Evolutionary conservation across 768 basidiomycete species (phyloP).

Genomic region (Sporobolomyces pararoseus): DNA sequence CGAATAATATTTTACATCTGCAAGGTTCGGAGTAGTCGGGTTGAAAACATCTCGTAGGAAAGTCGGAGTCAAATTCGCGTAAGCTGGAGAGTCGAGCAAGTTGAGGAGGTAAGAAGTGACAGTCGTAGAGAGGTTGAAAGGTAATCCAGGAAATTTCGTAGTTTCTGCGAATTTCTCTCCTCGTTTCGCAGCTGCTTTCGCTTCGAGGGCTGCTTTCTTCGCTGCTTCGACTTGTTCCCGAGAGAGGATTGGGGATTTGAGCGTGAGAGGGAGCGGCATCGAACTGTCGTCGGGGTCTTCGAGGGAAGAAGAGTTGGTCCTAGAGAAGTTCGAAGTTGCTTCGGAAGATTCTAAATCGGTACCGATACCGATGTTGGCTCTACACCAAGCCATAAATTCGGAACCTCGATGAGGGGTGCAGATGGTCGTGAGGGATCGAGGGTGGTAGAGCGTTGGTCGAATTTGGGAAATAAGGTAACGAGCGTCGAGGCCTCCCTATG

Average conservation of each 20-base stretch:
- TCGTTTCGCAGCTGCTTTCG: conserved; percentile 23
- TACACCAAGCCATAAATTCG: conserved; percentile 99
- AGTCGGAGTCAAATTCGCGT: conserved; percentile 81
- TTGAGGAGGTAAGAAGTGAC: conserved; percentile 83
- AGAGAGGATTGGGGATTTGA: conserved; percentile 53
- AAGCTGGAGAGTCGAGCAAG: conserved; percentile 91
- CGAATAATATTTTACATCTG: conserved; percentile 82
- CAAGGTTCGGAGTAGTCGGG: conserved; percentile 71
- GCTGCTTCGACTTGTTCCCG: conserved; percentile 41
- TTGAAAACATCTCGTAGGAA: conserved; percentile 77
- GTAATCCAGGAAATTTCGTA: conserved; percentile 35
- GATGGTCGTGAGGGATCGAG: conserved; percentile 80
- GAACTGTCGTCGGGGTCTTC: conserved; percentile 35
- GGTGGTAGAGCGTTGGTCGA: conserved; percentile 73
- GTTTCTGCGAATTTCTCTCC: conserved; percentile 28
- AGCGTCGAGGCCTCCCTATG: conserved; percentile 80
- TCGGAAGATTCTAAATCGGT: conserved; percentile 46
- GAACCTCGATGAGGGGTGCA: conserved; percentile 92
- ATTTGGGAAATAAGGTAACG: conserved; percentile 84
- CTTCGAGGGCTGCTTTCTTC: conserved; percentile 19
- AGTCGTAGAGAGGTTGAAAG: conserved; percentile 69
- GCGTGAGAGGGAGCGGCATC: conserved; percentile 50
- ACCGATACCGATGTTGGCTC: conserved; percentile 85
- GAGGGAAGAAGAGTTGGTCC: conserved; percentile 25
- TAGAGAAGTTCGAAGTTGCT: conserved; percentile 7